Conservation (phyloP, 2,329 filamentous ascomycete genomes). For the Aspergillus vadensis region DNA sequence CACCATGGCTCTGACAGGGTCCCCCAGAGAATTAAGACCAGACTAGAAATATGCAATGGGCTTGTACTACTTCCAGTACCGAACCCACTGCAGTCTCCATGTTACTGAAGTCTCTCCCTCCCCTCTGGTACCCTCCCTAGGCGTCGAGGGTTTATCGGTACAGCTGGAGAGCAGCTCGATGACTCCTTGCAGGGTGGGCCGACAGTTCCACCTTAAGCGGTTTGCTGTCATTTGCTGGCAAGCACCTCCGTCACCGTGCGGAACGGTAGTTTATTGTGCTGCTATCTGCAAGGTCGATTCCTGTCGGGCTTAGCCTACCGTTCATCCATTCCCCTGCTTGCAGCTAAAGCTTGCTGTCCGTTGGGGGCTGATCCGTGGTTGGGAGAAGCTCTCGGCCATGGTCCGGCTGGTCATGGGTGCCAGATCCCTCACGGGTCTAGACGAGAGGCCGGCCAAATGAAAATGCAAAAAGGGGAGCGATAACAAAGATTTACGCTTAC, state of each 20-base stretch:
- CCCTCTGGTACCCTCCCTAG: too few relatives aligned
- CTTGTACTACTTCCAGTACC: too few relatives aligned
- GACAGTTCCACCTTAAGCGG: neutral
- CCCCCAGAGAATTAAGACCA: neutral
- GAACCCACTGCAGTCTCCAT: too few relatives aligned
- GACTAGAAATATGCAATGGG: too few relatives aligned
- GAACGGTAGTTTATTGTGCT: slow-evolving; percentile 13
- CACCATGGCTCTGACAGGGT: neutral
- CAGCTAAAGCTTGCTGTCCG: neutral
- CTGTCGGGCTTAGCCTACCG: neutral
- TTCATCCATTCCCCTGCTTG: neutral
- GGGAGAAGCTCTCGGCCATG: neutral
- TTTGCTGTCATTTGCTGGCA: slow-evolving; percentile 18
- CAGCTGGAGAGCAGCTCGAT: neutral
- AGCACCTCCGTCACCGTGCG: slow-evolving; percentile 15
- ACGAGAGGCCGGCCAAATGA: too few relatives aligned
- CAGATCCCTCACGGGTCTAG: neutral
- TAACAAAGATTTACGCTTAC: too few relatives aligned
- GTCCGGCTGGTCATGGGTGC: neutral
- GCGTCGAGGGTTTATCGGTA: too few relatives aligned
- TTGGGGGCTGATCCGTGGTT: neutral
- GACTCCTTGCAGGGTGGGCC: slow-evolving; percentile 10
- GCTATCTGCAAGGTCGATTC: neutral
- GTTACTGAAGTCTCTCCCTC: too few relatives aligned
- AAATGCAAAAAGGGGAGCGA: neutral